Conservation (phyloP, 2,329 filamentous ascomycete species). For the Verruconis gallopava region DNA sequence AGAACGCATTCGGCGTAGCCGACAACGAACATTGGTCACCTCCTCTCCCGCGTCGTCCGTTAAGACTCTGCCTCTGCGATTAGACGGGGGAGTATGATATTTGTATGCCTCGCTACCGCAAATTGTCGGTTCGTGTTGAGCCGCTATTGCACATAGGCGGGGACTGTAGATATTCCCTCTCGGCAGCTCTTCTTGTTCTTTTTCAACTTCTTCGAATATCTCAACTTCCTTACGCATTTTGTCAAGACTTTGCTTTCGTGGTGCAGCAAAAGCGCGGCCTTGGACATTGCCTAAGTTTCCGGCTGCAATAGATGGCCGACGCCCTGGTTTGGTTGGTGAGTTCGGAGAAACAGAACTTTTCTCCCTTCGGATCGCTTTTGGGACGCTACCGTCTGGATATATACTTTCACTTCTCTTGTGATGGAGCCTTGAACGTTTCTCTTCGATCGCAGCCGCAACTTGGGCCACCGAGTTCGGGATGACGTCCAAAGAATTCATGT, state of each 20-base stretch:
- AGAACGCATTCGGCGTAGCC: conserved; percentile 7
- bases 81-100: conserved; percentile 16
- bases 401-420: conserved; percentile 1
- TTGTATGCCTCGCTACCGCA: conserved; percentile 11
- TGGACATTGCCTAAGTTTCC: conserved; percentile 22
- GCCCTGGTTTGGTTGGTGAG: conserved; percentile 8
- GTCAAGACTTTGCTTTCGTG: conserved; percentile 38
- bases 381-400: background rate
- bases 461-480: conserved; percentile 42
- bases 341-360: conserved; percentile 12
- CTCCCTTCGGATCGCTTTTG: conserved; percentile 11
- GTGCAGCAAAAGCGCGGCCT: conserved; percentile 40
- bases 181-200: conserved; percentile 31
- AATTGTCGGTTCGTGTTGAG: background rate
- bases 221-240: conserved; percentile 29
- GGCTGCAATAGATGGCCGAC: conserved; percentile 2
- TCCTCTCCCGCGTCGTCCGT: conserved; percentile 9
- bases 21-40: conserved; percentile 4
- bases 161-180: conserved; percentile 23
- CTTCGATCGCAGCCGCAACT: conserved; percentile 42
- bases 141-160: conserved; percentile 4
- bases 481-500: conserved; percentile 45
- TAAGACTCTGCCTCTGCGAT: conserved; percentile 15
- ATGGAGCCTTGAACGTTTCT: conserved; percentile 26
- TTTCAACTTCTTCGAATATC: conserved; percentile 28